Base-by-base conservation (phyloP, 2,329 filamentous ascomycete genomes). In the Byssothecium circinans region DNA sequence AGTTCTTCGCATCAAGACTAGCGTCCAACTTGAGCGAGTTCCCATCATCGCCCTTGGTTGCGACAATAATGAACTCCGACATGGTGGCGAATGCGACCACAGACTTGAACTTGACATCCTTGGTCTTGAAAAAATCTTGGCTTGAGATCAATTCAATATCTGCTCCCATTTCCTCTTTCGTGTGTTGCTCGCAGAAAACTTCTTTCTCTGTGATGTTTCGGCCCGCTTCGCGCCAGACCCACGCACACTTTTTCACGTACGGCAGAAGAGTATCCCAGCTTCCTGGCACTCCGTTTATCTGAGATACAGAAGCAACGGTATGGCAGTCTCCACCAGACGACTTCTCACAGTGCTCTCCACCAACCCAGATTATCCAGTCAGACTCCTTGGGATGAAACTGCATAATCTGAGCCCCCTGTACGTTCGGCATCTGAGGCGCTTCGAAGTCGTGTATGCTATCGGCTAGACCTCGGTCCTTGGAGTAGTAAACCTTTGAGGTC, bases 1-100 rank as follows among this genome's bases (percentile, higher is more conserved):
- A 99, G 5, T 77, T 83, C 53, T 81, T 79, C 45, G 91, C 95
- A 64, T 99, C 89, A 35, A 97, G 78, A 67, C 90, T 96, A 37
- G 89, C 83, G 58, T 91, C 85, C 27, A 92, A 86, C 52, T 85
- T 85, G 50, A 96, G 76, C 2, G 82, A 87, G 32, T 85, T 77
- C 45, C 82, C 77, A 30, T 88, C 83, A 49, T 86, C 80, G 52
- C 81, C 68, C 51, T 80, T 81, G 5, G 86, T 85, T 1, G 91
- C 91, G 41, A 96, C 87, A 32, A 99, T 83, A 62, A 99, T 94
- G 69, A 96, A 99, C 68, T 99, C 94, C 32, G 88, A 86, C 92
- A 96, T 97, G 4, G 88, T 95, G 2, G 91, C 92, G 71, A 95
- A 97, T 58, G 87, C 86, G 58, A 87, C 83, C 34, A 96, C 87